Evolutionary conservation across 441 rosid species (phyloP), one percentile per base, ranked within the genome.

Genomic region (Biscutella laevigata): DNA sequence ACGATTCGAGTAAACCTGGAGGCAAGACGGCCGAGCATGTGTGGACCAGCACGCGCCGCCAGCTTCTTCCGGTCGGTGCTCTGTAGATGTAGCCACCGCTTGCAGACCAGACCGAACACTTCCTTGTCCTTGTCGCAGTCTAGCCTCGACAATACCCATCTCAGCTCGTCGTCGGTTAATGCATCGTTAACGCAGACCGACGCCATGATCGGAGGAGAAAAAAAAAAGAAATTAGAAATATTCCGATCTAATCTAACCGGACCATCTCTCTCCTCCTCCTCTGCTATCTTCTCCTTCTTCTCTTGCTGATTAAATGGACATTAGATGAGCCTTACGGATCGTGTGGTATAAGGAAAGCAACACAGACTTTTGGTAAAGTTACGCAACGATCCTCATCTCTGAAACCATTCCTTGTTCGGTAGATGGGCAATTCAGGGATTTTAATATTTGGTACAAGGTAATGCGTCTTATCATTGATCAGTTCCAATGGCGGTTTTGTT

Each of bases 21-120:
- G 7, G 96, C 95, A 68, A 85, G 79, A 64, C 74, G 81, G 44
- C 62, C 61, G 44, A 91, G 96, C 96, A 89, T 76, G 57, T 80
- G 95, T 4, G 94, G 78, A 16, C 96, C 96, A 22, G 98, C 98
- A 16, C 94, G 86, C 11, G 82, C 91, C 7, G 88, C 79, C 30
- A 91, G 82, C 74, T 77, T 83, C 82, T 70, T 83, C 77, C 98
- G 75, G 68, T 82, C 95, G 0, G 83, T 76, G 71, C 96, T 91
- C 82, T 91, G 95, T 62, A 91, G 71, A 50, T 62, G 45, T 26
- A 90, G 74, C 98, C 98, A 87, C 68, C 82, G 67, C 79, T 87
- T 84, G 67, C 96, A 90, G n/a, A 90, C 98, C 76, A 84, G 68
- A 12, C 98, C 86, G 33, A 84, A 87, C 33, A 70, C 74, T 73